Evolutionary conservation across 1,284 basidiomycete species (phyloP).

Genomic region (Golubevia sp.): DNA sequence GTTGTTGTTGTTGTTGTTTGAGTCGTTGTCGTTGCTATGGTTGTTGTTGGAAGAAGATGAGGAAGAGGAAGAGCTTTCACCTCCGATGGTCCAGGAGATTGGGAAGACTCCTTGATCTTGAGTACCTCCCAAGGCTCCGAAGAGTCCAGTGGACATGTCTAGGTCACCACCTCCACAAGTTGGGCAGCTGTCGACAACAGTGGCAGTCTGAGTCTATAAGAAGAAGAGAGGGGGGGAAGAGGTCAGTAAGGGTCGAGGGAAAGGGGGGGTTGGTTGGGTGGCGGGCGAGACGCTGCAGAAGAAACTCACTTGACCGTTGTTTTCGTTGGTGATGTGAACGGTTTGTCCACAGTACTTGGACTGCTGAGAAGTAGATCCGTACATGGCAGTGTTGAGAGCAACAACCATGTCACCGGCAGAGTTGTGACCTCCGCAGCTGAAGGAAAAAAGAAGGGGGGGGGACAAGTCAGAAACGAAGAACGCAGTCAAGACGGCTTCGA

Average conservation of each 20-base stretch:
- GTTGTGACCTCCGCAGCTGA: not conserved
- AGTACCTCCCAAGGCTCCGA: conserved; percentile 3
- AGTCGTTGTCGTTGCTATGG: not conserved
- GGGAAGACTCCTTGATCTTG: conserved; percentile 1
- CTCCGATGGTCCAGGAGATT: conserved; percentile 3
- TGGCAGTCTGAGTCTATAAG: conserved; percentile 1
- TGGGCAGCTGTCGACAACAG: conserved; percentile 9
- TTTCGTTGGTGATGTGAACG: conserved; percentile 1
- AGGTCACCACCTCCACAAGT: conserved; percentile 6
- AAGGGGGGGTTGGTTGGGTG: not conserved
- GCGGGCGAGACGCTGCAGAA: not conserved
- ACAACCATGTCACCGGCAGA: conserved; percentile 1
- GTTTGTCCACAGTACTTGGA: conserved; percentile 1
- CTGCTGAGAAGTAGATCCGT: not conserved
- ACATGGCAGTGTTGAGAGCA: conserved; percentile 4
- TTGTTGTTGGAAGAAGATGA: not conserved
- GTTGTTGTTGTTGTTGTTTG: not conserved
- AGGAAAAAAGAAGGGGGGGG: not conserved
- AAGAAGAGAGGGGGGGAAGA: not conserved
- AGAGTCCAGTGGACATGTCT: conserved; percentile 11
- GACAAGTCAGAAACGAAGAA: too few species aligned
- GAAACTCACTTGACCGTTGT: not conserved
- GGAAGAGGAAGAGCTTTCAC: not conserved
- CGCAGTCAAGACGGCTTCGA: too few species aligned
- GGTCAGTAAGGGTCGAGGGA: not conserved